Evolutionary conservation across 208 protist genomes (phyloP).

Genomic region (Leishmania arabica): DNA sequence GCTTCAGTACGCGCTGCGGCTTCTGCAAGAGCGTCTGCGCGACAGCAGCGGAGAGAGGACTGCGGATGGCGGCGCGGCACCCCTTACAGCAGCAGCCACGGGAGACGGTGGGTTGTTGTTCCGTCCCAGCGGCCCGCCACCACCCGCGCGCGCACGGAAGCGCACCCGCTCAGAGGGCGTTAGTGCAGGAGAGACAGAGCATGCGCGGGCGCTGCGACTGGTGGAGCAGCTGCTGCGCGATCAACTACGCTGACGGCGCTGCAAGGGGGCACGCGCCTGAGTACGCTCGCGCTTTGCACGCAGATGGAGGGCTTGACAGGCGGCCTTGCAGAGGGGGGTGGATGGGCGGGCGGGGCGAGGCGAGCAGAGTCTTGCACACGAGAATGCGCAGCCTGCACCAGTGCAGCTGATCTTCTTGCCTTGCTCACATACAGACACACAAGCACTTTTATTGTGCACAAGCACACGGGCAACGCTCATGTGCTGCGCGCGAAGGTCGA

Average conservation of each 20-base stretch:
- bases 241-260: constrained; percentile 12
- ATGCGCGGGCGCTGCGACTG: constrained; percentile 18
- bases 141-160: not conserved
- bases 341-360: not conserved
- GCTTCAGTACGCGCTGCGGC: constrained; percentile 24
- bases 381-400: not conserved
- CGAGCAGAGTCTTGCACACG: not conserved
- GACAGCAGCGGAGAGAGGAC: not conserved
- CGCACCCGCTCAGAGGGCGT: not conserved
- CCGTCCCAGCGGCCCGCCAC: not conserved
- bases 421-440: not conserved
- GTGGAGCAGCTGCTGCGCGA: constrained; percentile 27
- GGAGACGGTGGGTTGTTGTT: not conserved
- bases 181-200: not conserved
- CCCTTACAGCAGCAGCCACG: not conserved
- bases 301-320: not conserved
- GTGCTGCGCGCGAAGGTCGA: not conserved
- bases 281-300: not conserved
- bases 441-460: not conserved
- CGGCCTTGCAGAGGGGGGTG: not conserved
- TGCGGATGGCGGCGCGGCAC: not conserved
- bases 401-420: not conserved
- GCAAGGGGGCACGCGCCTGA: not conserved
- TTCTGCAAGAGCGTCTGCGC: constrained; percentile 10
- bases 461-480: not conserved